A percentile compares a stretch with the other conserved stretches of the same genome.
Evolutionary conservation across 345 rosid species (phyloP).

Genomic region (Viola odorata): DNA sequence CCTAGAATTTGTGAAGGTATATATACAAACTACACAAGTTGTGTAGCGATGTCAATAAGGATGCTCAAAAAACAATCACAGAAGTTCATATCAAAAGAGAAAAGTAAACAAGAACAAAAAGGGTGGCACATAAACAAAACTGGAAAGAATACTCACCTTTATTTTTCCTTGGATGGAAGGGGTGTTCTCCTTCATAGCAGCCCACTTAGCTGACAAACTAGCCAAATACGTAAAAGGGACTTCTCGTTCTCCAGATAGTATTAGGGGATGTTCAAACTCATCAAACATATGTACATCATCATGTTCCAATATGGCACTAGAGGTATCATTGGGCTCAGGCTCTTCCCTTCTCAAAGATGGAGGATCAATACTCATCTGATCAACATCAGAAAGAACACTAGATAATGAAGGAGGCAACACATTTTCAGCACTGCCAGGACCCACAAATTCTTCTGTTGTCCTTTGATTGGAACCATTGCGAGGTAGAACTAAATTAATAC

Average conservation of each 20-base stretch:
- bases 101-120: no score
- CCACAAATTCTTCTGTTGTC: slow-evolving; percentile 26
- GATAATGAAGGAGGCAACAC: slow-evolving; percentile 38
- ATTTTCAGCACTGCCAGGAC: slow-evolving; percentile 20
- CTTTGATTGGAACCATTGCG: slow-evolving; percentile 28
- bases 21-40: no score
- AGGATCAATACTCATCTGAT: slow-evolving; percentile 28
- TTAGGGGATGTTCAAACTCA: slow-evolving; percentile 45
- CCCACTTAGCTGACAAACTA: slow-evolving; percentile 74
- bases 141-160: slow-evolving; percentile 41
- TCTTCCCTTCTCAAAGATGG: slow-evolving; percentile 21
- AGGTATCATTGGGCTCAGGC: slow-evolving; percentile 20
- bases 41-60: no score
- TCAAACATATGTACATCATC: slow-evolving; percentile 39
- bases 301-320: slow-evolving; percentile 15
- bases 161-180: slow-evolving; percentile 58
- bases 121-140: neutral
- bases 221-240: slow-evolving; percentile 87
- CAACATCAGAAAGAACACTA: slow-evolving; percentile 29
- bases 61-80: no score
- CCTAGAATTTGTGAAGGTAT: no score
- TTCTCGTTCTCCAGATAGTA: slow-evolving; percentile 46
- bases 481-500: slow-evolving; percentile 25
- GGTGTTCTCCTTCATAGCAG: slow-evolving; percentile 44
- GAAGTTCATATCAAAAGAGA: no score